These are phyloP conservation scores for Calocybe gangraenosa DNA, from an alignment of 768 basidiomycete species.

Conservation along the genomic window DNA sequence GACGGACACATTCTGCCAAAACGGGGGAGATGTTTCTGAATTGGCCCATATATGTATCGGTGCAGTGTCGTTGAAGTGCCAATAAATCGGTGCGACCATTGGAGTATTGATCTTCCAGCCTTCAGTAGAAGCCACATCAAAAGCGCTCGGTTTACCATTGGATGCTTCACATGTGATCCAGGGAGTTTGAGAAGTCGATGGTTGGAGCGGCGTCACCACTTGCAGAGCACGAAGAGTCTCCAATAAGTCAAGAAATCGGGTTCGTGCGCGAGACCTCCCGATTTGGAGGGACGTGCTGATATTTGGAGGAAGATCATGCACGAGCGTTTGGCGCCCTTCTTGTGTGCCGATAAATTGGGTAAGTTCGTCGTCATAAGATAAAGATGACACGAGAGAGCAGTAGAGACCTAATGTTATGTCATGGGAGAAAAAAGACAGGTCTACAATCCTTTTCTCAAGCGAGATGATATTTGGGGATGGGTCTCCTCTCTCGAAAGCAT, in stretches of 20 bases:
- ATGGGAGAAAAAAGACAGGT: constrained; percentile 54
- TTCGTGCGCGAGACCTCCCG: constrained; percentile 53
- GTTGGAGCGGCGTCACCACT: constrained; percentile 55
- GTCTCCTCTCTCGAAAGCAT: constrained; percentile 36
- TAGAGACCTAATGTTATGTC: constrained; percentile 66
- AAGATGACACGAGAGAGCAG: constrained; percentile 57
- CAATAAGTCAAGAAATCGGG: constrained; percentile 59
- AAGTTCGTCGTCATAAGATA: constrained; percentile 56
- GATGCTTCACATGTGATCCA: constrained; percentile 42
- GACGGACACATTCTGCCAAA: constrained; percentile 50
- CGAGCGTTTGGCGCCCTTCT: constrained; percentile 40
- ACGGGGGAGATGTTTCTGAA: constrained; percentile 44
- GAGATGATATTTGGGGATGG: constrained; percentile 47
- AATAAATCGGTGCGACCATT: constrained; percentile 54
- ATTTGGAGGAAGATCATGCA: constrained; percentile 49
- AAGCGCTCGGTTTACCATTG: constrained; percentile 40
- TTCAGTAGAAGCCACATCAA: constrained; percentile 38
- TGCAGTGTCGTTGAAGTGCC: constrained; percentile 53
- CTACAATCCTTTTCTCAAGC: constrained; percentile 49
- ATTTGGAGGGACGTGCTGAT: constrained; percentile 53
- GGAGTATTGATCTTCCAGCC: constrained; percentile 42
- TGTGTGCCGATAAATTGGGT: constrained; percentile 44
- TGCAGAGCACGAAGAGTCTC: constrained; percentile 53
- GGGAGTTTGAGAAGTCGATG: constrained; percentile 36
- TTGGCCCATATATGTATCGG: constrained; percentile 60